A percentile compares a stretch with the other conserved stretches of the same genome.
These are phyloP conservation scores for Pachyrhizus erosus DNA, from an alignment of 306 rosid species.

Conservation along the genomic window DNA sequence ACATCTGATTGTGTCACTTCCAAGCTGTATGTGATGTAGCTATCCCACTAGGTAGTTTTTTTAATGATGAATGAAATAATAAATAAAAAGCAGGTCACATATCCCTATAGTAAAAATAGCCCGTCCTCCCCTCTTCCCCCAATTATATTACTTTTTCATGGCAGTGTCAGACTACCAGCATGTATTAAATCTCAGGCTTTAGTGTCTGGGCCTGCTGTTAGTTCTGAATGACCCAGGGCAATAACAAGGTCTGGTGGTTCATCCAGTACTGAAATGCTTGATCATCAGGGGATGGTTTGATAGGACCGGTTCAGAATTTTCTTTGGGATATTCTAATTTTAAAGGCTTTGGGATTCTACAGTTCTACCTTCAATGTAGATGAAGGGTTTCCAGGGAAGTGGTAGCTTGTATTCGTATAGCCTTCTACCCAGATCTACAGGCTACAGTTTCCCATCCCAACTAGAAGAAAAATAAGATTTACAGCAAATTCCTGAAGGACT, in stretches of 20 bases:
- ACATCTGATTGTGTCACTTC: slow-evolving; percentile 80
- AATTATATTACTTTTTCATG: not conserved
- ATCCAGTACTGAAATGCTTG: slow-evolving; percentile 12
- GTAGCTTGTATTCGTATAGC: not conserved
- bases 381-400: slow-evolving; percentile 9
- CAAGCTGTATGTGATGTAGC: slow-evolving; percentile 76
- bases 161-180: not conserved
- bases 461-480: not conserved
- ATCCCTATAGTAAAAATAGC: slow-evolving; percentile 21
- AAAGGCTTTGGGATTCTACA: not conserved
- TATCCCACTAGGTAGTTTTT: slow-evolving; percentile 32
- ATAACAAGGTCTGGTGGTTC: slow-evolving; percentile 26
- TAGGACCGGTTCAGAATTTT: slow-evolving; percentile 18
- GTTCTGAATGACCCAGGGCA: slow-evolving; percentile 12
- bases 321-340: slow-evolving; percentile 19
- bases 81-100: not conserved
- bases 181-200: not conserved
- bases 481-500: not conserved
- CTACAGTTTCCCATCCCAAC: not conserved
- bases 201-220: slow-evolving; percentile 19
- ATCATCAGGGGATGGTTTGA: slow-evolving; percentile 6
- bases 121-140: not conserved
- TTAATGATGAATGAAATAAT: slow-evolving; percentile 27
- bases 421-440: not conserved
- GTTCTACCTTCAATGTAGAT: slow-evolving; percentile 7